Evolutionary conservation across 1,284 basidiomycete genomes (phyloP).

Genomic region (Cryptococcus sp.): DNA sequence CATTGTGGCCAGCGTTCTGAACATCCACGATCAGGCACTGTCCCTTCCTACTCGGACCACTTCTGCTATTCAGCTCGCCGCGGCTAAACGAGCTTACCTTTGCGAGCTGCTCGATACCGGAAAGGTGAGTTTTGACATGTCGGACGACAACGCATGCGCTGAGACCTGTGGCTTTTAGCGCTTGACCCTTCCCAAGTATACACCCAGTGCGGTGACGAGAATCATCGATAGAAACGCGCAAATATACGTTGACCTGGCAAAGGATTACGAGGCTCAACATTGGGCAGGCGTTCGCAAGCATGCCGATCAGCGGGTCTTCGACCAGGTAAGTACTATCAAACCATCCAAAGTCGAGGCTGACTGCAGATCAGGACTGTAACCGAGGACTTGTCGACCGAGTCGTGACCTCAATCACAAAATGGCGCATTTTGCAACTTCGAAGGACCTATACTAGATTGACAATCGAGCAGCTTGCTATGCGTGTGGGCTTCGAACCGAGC

Average conservation of each 20-base stretch:
- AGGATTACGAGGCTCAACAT: constrained; percentile 34
- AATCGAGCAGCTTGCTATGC: constrained; percentile 27
- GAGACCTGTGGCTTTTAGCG: constrained; percentile 9
- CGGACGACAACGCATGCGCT: constrained; percentile 3
- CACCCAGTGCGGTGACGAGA: constrained; percentile 26
- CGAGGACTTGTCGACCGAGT: constrained; percentile 37
- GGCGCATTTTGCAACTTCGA: constrained; percentile 36
- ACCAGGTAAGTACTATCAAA: constrained; percentile 20
- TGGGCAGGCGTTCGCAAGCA: constrained; percentile 31
- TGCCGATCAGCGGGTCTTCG: constrained; percentile 18
- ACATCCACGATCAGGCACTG: constrained; percentile 30
- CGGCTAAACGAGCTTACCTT: constrained; percentile 47
- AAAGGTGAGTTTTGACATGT: constrained; percentile 24
- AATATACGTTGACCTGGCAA: constrained; percentile 39
- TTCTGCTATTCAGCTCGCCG: constrained; percentile 45
- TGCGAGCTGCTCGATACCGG: constrained; percentile 43
- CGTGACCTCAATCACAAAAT: constrained; percentile 32
- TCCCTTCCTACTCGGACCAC: constrained; percentile 32
- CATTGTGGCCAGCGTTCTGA: neutral
- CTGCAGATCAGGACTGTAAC: constrained; percentile 39
- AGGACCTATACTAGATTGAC: constrained; percentile 40
- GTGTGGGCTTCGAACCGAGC: constrained; percentile 21
- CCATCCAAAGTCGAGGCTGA: constrained; percentile 7
- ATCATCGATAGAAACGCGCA: constrained; percentile 33
- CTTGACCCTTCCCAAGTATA: constrained; percentile 36